A percentile compares a stretch with the other conserved stretches of the same genome.
phyloP scores from a whole-genome alignment of 495 filamentous ascomycete genomes.

The Lindgomyces ingoldianus region DNA sequence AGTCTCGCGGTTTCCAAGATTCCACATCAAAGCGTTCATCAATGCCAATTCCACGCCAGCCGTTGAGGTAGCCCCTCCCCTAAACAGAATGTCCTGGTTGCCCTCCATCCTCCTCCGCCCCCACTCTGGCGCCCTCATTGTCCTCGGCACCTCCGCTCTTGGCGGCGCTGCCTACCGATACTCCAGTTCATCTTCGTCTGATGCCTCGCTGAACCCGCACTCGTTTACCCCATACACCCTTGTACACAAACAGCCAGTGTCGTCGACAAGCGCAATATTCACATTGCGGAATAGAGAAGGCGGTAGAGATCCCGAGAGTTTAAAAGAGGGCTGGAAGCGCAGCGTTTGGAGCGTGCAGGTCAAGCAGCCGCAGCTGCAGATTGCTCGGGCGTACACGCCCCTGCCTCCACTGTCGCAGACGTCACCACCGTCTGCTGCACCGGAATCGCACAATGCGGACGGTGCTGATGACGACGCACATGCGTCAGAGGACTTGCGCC shows the following conservation, averaged over 20 bases:
- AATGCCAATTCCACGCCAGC: not conserved
- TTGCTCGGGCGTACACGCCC: slow-evolving; percentile 85
- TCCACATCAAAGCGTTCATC: too few species aligned
- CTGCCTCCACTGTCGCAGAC: slow-evolving; percentile 67
- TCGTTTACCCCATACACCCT: slow-evolving; percentile 52
- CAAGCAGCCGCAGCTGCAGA: slow-evolving; percentile 90
- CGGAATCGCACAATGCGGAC: not conserved
- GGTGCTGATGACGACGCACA: slow-evolving; percentile 45
- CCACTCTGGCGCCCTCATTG: slow-evolving; percentile 31
- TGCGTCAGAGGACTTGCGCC: slow-evolving; percentile 45
- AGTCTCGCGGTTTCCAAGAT: too few species aligned
- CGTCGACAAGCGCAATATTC: slow-evolving; percentile 73
- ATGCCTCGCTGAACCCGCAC: slow-evolving; percentile 35
- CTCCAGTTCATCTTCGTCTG: slow-evolving; percentile 6
- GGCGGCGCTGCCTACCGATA: slow-evolving; percentile 36
- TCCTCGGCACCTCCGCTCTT: slow-evolving; percentile 29
- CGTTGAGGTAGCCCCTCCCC: not conserved
- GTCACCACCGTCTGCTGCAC: too few species aligned
- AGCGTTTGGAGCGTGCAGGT: slow-evolving; percentile 86
- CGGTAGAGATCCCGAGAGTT: slow-evolving; percentile 43
- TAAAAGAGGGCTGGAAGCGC: slow-evolving; percentile 52
- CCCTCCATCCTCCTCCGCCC: slow-evolving; percentile 3
- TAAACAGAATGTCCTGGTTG: slow-evolving; percentile 17
- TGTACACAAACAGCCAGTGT: slow-evolving; percentile 64
- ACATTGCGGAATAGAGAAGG: slow-evolving; percentile 53